phyloP scores from a whole-genome alignment of 2,329 filamentous ascomycete species.

The Fusarium concolor region DNA sequence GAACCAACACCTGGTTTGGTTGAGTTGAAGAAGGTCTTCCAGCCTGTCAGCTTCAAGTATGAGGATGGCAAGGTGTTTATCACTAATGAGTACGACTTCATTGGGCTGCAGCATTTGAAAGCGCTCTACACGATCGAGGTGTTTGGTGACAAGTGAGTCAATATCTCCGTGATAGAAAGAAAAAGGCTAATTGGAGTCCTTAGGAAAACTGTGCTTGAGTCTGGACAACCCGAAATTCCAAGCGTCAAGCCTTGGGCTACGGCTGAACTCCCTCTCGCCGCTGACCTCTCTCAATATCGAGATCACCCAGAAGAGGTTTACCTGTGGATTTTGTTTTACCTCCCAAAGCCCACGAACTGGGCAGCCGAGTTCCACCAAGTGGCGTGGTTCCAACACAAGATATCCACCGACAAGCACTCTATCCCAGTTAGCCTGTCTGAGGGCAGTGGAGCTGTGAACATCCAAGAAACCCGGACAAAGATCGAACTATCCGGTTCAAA shows the following conservation, averaged over 20 bases:
- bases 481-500: neutral
- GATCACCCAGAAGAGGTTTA: neutral
- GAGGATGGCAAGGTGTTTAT: neutral
- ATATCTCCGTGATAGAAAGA: fast-evolving
- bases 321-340: neutral
- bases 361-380: neutral
- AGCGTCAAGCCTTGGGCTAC: neutral
- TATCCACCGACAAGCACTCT: neutral
- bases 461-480: neutral
- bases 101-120: neutral
- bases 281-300: neutral
- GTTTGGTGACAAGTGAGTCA: neutral
- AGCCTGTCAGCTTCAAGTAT: neutral
- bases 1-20: neutral
- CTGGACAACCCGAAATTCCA: neutral
- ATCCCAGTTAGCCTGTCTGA: fast-evolving
- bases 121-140: neutral
- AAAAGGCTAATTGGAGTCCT: neutral
- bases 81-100: conserved; percentile 18
- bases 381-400: conserved; percentile 16
- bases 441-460: neutral
- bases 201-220: neutral
- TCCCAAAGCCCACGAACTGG: neutral
- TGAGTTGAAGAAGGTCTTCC: conserved; percentile 16
- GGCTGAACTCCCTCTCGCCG: neutral